Conservation (phyloP, 192 early-diverging fungal genomes). For the Pilaira anomala region DNA sequence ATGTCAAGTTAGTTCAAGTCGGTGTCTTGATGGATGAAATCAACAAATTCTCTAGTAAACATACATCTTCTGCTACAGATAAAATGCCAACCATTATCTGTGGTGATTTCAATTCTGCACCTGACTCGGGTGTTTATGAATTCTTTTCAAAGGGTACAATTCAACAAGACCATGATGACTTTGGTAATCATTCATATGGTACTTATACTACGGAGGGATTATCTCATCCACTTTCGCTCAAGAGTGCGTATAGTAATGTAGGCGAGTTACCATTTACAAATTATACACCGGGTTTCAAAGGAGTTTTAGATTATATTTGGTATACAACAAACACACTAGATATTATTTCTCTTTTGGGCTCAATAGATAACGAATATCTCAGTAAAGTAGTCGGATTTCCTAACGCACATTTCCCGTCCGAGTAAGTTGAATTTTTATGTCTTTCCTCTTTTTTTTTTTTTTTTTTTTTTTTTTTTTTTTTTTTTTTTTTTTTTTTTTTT, state of each 20-base stretch:
- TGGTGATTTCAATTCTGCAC: constrained; percentile 93
- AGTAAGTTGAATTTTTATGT: constrained; percentile 36
- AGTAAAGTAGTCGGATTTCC: constrained; percentile 86
- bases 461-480: not conserved
- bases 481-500: not conserved
- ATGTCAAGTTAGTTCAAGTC: constrained; percentile 96
- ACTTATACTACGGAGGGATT: constrained; percentile 82
- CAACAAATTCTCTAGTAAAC: constrained; percentile 56
- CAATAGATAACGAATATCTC: constrained; percentile 80
- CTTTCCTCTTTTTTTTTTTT: not conserved
- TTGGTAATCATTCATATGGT: constrained; percentile 77
- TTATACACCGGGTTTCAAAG: constrained; percentile 80
- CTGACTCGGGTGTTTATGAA: constrained; percentile 89
- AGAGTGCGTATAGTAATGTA: constrained; percentile 72
- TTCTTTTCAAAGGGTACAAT: constrained; percentile 77
- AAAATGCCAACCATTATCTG: constrained; percentile 71
- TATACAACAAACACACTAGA: constrained; percentile 72
- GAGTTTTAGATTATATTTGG: constrained; percentile 95
- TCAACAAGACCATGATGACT: constrained; percentile 81
- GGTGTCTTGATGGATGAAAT: constrained; percentile 92
- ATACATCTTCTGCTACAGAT: constrained; percentile 34
- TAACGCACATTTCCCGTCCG: constrained; percentile 83
- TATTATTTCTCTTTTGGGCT: constrained; percentile 76
- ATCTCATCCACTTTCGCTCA: constrained; percentile 77
- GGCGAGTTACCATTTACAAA: constrained; percentile 90